These are phyloP conservation scores for Xylariales sp. DNA, from an alignment of 2,329 filamentous ascomycete species.

Conservation along the genomic window DNA sequence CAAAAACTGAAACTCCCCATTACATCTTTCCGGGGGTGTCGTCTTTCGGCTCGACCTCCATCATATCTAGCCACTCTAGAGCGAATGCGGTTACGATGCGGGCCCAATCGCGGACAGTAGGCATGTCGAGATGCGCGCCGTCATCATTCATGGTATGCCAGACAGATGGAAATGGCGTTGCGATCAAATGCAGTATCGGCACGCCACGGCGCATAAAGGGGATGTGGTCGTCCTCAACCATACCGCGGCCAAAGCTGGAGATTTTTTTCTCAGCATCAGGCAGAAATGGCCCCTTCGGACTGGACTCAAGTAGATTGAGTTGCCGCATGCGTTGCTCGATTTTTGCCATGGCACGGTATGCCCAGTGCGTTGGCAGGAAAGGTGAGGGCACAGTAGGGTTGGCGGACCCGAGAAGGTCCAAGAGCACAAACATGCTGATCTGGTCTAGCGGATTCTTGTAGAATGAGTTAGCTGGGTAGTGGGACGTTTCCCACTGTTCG, in stretches of 20 bases:
- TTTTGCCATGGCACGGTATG: slow-evolving; percentile 74
- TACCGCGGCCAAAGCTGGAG: slow-evolving; percentile 49
- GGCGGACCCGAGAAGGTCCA: slow-evolving; percentile 76
- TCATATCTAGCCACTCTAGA: slow-evolving; percentile 82
- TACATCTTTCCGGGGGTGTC: slow-evolving; percentile 13
- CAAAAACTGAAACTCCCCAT: slow-evolving; percentile 9
- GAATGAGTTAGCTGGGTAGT: slow-evolving; percentile 74
- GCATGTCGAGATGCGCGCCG: slow-evolving; percentile 76
- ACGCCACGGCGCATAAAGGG: slow-evolving; percentile 82
- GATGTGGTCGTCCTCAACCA: slow-evolving; percentile 78
- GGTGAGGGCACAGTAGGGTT: slow-evolving; percentile 74
- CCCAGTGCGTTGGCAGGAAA: slow-evolving; percentile 85
- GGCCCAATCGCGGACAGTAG: slow-evolving; percentile 81
- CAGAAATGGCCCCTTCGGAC: slow-evolving; percentile 62
- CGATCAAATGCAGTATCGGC: slow-evolving; percentile 80
- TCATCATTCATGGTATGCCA: slow-evolving; percentile 81
- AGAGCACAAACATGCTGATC: slow-evolving; percentile 79
- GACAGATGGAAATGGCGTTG: slow-evolving; percentile 74
- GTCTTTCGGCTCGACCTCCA: slow-evolving; percentile 52
- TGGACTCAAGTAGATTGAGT: slow-evolving; percentile 62
- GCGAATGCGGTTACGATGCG: slow-evolving; percentile 78
- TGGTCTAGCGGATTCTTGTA: slow-evolving; percentile 77
- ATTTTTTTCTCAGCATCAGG: slow-evolving; percentile 62
- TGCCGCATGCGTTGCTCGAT: slow-evolving; percentile 73
- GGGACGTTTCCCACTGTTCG: slow-evolving; percentile 73